Base-by-base conservation (phyloP, 495 filamentous ascomycete species). In the Podospora didyma region DNA sequence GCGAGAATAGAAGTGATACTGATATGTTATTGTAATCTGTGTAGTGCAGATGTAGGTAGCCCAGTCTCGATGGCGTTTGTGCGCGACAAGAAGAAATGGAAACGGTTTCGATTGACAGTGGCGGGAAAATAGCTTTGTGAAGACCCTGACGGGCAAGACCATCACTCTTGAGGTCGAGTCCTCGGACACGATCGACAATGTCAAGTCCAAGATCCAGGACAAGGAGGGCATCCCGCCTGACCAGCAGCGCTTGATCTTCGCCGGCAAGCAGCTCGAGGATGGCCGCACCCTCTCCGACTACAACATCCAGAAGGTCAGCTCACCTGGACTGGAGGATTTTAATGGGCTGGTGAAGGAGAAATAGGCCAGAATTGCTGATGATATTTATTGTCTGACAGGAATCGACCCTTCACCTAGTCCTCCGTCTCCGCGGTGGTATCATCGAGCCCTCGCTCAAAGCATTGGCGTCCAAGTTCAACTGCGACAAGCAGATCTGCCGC, bases 161-260 rank as follows among this genome's bases (percentile, higher is more conserved):
- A 98, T 97, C 86, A 97, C 94, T 79, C 89, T 98, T 72, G 94
- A 98, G 85, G 93, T 96, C 75, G 93, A 97, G 85, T 96, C 90
- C 74, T 89, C 85, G 72, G 93, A 97, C 81, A 97, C 94, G 62
- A 97, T 98, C 88, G 94, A 95, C 83, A 94, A 94, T 83, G 90
- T 95, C 74, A 95, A 93, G 82, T 81, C 82, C 75, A 95, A 95
- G 85, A 95, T 96, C 75, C 92, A 98, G 82, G 94, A 98, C 79
- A 98, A 98, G 88, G 94, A 98, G 79, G 94, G 94, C 67, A 98
- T 98, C 69, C 94, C 94, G 61, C 94, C 94, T 58, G 94, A 97
- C 78, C 94, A 97, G 80, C 94, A 98, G 84, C 93, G 94, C 65
- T 80, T 98, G 79, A 98, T 98, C 84, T 98, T 98, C 76, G 94